Conservation (phyloP, 768 basidiomycete genomes). For the Leccinellum luteum region DNA sequence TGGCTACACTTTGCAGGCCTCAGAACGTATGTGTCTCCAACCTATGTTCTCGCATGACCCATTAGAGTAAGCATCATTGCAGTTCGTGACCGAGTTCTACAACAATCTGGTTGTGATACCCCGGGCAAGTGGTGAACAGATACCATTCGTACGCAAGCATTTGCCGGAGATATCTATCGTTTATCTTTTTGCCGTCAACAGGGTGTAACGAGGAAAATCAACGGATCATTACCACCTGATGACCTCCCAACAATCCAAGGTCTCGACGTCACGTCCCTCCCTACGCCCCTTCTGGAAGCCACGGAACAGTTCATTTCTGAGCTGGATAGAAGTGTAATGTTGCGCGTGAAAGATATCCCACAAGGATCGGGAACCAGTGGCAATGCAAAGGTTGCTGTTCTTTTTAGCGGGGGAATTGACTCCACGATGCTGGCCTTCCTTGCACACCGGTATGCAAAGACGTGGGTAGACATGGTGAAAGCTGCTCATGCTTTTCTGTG, state of each 20-base stretch:
- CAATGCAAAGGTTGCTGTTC: conserved; percentile 67
- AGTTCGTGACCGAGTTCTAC: conserved; percentile 25
- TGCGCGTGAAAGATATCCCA: conserved; percentile 71
- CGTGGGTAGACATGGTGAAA: not conserved
- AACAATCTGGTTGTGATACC: conserved; percentile 19
- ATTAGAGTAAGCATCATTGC: not conserved
- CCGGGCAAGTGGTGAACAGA: conserved; percentile 15
- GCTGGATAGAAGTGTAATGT: conserved; percentile 64
- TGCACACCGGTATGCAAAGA: conserved; percentile 58
- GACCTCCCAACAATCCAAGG: conserved; percentile 32
- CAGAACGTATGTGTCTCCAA: conserved; percentile 25
- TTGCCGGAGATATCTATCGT: not conserved
- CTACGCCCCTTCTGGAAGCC: conserved; percentile 29
- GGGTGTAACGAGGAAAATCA: conserved; percentile 47
- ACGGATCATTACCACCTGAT: conserved; percentile 46
- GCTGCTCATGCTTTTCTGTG: not conserved
- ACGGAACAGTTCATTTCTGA: conserved; percentile 52
- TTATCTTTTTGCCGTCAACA: conserved; percentile 22
- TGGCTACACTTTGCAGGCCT: conserved; percentile 27
- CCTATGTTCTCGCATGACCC: not conserved
- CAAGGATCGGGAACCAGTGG: conserved; percentile 34
- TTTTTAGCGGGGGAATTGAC: conserved; percentile 97
- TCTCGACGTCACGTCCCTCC: conserved; percentile 28
- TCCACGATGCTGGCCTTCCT: conserved; percentile 81
- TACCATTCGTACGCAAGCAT: conserved; percentile 24